Base-by-base conservation (phyloP, 202 grass and related monocot genomes). In the Zizania palustris region DNA sequence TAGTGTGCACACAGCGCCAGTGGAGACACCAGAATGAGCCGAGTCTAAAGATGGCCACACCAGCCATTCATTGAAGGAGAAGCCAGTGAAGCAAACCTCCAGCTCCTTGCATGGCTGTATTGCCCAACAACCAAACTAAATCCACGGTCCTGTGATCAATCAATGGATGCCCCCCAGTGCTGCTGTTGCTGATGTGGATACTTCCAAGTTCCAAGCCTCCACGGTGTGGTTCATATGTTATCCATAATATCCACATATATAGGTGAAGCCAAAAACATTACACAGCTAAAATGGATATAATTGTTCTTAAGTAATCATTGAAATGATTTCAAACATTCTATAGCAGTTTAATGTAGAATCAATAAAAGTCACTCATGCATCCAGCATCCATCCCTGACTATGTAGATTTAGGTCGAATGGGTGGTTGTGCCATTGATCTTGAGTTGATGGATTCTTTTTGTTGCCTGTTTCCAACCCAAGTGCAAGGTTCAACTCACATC, bases 51-150 rank as follows among this genome's bases (percentile, higher is more conserved):
- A 65, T 50, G 59, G 33, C 33, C 59, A 19, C 37, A 41, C 19
- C 11, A 13, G 21, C 51, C n/a, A n/a, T n/a, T n/a, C 11, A 66
- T 54, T 22, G 3, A 72, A 72, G 34, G 8, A 19, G 65, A 3
- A 35, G 72, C 16, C 14, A 37, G 50, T 67, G 50, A 83, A 61
- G 82, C 49, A 58, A 40, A 4, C 6, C 33, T 56, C 38, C 72
- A 83, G 37, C 14, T 2, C 65, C 37, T 48, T n/a, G 51, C 54
- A 22, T 28, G 71, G 35, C 63, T 40, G 71, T 57, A 36, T 56
- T 3, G 3, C 15, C 67, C 79, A 62, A 67, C 79, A 62, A 78
- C 85, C 50, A 9, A 67, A 83, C 63, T 83, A 42, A 60, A 55
- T 71, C 21, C 50, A 53, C 18, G 67, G 71, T 53, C 54, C 69